These are phyloP conservation scores for Strigomonas oncopelti DNA, from an alignment of 208 protist species.

Conservation along the genomic window DNA sequence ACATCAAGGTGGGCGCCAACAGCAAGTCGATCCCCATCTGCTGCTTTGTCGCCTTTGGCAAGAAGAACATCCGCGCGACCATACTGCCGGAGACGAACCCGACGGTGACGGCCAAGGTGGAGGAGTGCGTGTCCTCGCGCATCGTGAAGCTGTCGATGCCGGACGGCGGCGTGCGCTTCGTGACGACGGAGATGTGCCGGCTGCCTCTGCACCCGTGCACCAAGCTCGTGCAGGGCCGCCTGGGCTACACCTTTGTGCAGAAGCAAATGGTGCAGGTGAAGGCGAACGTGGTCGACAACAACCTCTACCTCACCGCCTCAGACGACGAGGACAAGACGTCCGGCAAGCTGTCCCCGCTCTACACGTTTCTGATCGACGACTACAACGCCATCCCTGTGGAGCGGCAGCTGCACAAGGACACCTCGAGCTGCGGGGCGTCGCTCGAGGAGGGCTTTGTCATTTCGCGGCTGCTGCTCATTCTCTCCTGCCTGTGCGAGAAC, in stretches of 20 bases:
- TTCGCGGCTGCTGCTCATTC: conserved; percentile 75
- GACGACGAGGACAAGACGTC: conserved; percentile 13
- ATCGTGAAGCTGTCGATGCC: conserved; percentile 3
- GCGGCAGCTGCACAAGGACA: conserved; percentile 35
- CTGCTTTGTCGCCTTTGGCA: conserved; percentile 81
- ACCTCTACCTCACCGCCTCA: background rate
- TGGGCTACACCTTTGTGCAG: conserved; percentile 73
- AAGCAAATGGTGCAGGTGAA: conserved; percentile 49
- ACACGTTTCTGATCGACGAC: conserved; percentile 50
- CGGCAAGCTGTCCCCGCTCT: conserved; percentile 27
- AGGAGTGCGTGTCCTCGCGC: conserved; percentile 2
- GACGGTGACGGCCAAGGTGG: conserved; percentile 27
- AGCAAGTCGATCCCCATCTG: conserved; percentile 15
- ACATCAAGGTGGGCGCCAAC: conserved; percentile 9
- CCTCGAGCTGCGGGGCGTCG: conserved; percentile 34
- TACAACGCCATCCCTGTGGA: conserved; percentile 52
- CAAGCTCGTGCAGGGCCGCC: conserved; percentile 9
- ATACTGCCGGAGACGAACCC: conserved; percentile 57
- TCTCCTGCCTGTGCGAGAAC: conserved; percentile 82
- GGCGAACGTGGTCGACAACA: background rate
- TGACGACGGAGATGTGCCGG: conserved; percentile 73
- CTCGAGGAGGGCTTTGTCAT: conserved; percentile 82
- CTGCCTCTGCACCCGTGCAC: conserved; percentile 50
- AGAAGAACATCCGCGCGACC: conserved; percentile 46
- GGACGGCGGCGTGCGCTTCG: conserved; percentile 18